Percentiles rank a stretch among this genome's conserved stretches.
These are phyloP conservation scores for Macadamia tetraphylla DNA, from an alignment of 164 flowering plant genomes.

Conservation along the genomic window DNA sequence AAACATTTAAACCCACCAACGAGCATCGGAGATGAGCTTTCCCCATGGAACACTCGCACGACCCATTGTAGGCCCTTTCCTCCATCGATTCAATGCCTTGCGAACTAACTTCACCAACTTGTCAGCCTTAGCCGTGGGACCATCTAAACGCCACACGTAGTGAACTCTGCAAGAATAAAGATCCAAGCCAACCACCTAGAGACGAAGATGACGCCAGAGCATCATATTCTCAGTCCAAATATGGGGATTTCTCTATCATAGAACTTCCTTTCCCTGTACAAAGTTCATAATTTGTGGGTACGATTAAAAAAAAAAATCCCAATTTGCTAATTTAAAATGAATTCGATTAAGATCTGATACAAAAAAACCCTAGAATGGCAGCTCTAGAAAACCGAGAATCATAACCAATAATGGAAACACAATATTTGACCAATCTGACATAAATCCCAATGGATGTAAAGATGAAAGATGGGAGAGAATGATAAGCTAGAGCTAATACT, in stretches of 20 bases:
- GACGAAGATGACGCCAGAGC: constrained; percentile 22
- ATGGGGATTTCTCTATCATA: constrained; percentile 27
- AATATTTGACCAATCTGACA: too few species aligned
- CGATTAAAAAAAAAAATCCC: too few species aligned
- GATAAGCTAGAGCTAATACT: constrained; percentile 19
- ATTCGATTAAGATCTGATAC: too few species aligned
- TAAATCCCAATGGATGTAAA: not conserved
- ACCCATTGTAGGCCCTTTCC: constrained; percentile 30
- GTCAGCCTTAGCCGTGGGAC: constrained; percentile 25
- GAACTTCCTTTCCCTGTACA: not conserved
- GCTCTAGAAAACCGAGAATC: too few species aligned
- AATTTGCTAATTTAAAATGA: too few species aligned
- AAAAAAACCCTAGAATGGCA: too few species aligned
- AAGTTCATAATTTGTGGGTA: too few species aligned
- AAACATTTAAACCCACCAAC: constrained; percentile 39
- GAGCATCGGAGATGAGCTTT: constrained; percentile 63
- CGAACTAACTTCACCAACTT: constrained; percentile 24
- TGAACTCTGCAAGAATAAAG: constrained; percentile 2
- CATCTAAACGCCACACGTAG: constrained; percentile 20
- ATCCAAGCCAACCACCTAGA: constrained; percentile 35
- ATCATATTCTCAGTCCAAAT: constrained; percentile 25
- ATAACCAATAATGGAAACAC: too few species aligned
- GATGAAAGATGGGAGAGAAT: not conserved
- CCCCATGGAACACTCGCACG: constrained; percentile 58
- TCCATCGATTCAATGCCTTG: constrained; percentile 16